Evolutionary conservation across 352 stramenopile genomes (phyloP).

Genomic region (Phytophthora constricta): DNA sequence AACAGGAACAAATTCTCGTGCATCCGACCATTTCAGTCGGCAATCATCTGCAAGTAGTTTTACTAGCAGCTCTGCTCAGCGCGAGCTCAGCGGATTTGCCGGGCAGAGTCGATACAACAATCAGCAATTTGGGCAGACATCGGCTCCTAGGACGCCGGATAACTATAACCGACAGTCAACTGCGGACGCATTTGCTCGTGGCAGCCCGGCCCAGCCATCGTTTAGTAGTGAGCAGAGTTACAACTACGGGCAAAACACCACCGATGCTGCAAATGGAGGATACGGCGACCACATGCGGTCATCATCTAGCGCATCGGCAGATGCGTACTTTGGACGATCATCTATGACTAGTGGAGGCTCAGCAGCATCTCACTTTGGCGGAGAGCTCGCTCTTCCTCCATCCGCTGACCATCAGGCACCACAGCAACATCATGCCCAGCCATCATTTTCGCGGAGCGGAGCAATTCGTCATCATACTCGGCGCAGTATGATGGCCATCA

Average conservation of each 20-base stretch:
- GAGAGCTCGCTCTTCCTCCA: conserved; percentile 12
- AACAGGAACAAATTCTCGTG: conserved; percentile 9
- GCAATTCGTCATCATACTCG: conserved; percentile 45
- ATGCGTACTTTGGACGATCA: conserved; percentile 3
- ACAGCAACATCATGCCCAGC: conserved; percentile 21
- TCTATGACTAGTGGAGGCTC: not conserved
- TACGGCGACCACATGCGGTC: conserved; percentile 18
- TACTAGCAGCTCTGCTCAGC: conserved; percentile 19
- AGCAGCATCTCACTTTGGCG: conserved; percentile 15
- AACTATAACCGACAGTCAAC: conserved; percentile 26
- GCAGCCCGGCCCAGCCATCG: conserved; percentile 16
- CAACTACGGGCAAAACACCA: conserved; percentile 10
- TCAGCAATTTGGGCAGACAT: conserved; percentile 27
- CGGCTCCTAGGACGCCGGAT: conserved; percentile 19
- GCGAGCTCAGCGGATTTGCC: conserved; percentile 19
- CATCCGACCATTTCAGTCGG: conserved; percentile 22
- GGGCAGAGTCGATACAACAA: conserved; percentile 17
- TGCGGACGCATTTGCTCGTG: conserved; percentile 18
- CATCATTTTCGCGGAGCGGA: conserved; percentile 44
- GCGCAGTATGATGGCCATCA: conserved; percentile 25
- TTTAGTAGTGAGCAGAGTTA: conserved; percentile 16
- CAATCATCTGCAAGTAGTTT: conserved; percentile 38
- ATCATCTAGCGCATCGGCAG: not conserved
- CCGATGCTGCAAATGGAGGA: not conserved
- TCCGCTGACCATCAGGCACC: conserved; percentile 19